Base-by-base conservation (phyloP, 257 asterid species). In the Scutellaria barbata region DNA sequence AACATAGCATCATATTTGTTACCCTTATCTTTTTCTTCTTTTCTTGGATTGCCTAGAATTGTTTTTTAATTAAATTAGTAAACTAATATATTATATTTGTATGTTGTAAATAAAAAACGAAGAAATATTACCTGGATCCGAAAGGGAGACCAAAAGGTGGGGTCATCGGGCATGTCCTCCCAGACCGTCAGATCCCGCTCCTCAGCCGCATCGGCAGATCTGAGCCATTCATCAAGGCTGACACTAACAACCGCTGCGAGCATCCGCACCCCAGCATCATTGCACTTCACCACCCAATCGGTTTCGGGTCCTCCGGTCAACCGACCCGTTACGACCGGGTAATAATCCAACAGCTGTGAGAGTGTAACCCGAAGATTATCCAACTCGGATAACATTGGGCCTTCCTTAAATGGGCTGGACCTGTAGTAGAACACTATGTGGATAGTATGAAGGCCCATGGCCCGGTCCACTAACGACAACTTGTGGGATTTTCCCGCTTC, bases 201-300 rank as follows among this genome's bases (percentile, higher is more conserved):
- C 73, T 86, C 87, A 4, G 5, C 22, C 0, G 63, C 85, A 39
- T 75, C 85, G 1, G 87, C 95, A 7, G 85, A 82, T 80, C 83
- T 69, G 66, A 88, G 82, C 92, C 90, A 88, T 25, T 88, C 92
- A 71, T 84, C 89, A 41, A 88, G 17, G n/a, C 84, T 69, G n/a
- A 53, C 60, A 3, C 51, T 40, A 12, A 86, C 95, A 0, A 59
- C 60, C 1, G 95, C 92, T 55, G 76, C 79, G 8, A 88, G 47
- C 82, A 81, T 81, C 76, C 95, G 71, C 1, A 88, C 85, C 13
- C 95, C 92, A 16, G 95, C 95, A 59, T 86, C 95, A 14, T 80
- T 86, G 78, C 87, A 83, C 86, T 83, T 88, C 25, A 88, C 79
- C 14, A 30, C 55, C 89, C 90, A 83, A 2, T 66, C 74, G 3